Conservation (phyloP, 768 basidiomycete genomes). For the Leucocoprinus birnbaumii region DNA sequence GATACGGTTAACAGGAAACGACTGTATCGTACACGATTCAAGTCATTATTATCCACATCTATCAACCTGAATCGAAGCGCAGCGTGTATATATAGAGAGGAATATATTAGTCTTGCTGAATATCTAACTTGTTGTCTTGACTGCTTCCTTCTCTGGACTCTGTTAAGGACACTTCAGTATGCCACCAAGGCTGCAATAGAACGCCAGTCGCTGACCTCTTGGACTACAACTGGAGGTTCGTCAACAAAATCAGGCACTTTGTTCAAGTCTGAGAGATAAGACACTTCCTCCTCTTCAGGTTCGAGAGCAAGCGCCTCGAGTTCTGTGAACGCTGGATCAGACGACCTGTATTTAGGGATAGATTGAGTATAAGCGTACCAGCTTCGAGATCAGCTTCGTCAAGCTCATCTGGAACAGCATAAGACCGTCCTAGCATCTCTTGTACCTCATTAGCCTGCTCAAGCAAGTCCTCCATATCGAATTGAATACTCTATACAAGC, state of each 20-base stretch:
- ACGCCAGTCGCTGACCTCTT: conserved; percentile 44
- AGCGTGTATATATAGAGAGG: background rate
- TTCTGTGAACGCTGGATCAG: conserved; percentile 48
- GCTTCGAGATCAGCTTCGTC: conserved; percentile 98
- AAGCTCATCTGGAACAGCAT: conserved; percentile 95
- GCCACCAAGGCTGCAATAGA: conserved; percentile 5
- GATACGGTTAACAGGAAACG: conserved; percentile 56
- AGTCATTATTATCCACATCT: conserved; percentile 7
- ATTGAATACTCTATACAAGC: conserved; percentile 75
- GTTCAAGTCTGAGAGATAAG: conserved; percentile 84
- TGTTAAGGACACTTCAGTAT: conserved; percentile 16
- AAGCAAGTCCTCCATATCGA: conserved; percentile 96
- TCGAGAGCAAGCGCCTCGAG: conserved; percentile 92
- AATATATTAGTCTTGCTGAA: background rate
- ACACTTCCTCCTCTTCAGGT: conserved; percentile 86
- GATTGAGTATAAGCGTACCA: conserved; percentile 49
- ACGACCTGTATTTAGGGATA: background rate
- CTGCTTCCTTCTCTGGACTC: conserved; percentile 50
- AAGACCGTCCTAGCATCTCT: conserved; percentile 88
- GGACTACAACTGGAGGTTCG: conserved; percentile 71
- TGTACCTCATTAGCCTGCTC: conserved; percentile 99
- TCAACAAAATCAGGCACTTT: conserved; percentile 93
- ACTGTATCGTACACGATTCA: conserved; percentile 1
- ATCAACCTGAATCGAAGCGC: conserved; percentile 6
- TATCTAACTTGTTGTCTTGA: conserved; percentile 48